Base-by-base conservation (phyloP, 2,329 filamentous ascomycete species). In the Clarireedia hainanense region DNA sequence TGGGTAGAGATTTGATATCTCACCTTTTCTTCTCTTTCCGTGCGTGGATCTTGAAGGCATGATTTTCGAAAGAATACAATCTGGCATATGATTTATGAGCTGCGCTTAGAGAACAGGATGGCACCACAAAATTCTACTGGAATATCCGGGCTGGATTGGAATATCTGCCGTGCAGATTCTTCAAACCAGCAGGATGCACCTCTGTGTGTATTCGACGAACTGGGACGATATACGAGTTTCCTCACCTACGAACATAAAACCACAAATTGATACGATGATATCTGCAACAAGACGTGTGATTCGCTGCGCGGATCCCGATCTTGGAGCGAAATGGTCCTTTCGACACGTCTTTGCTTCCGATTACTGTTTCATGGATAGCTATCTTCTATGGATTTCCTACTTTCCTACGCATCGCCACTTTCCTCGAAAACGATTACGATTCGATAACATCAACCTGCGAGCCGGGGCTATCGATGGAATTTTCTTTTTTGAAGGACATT, bases 1-100 rank as follows among this genome's bases (percentile, higher is more conserved):
- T 42, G 9, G 40, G 40, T 24, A 57, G 56, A 47, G 43, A 26
- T 24, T 47, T 47, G 43, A 47, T 47, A 34, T 34, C 30, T 34
- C 30, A 9, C 15, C 43, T 47, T n/a, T 47, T 9, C 24, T 47
- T n/a, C 43, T 24, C n/a, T 14, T 47, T 26, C 20, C 23, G 20
- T 24, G 43, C 15, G 20, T 15, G 43, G 26, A 14, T 14, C 15
- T 15, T 27, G 7, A 15, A 10, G 43, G 43, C 20, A 26, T 47
- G 24, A 14, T 9, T 47, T n/a, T 14, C 27, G 14, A 14, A 23
- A 47, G 20, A 47, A 26, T 30, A 27, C 6, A 43, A 43, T 47
- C 43, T 24, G 43, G 24, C 23, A 47, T 47, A 26, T 47, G 43
- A 26, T 47, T 47, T 27, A 47, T 42, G 39, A 42, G 15, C 39